Conservation (phyloP, 768 basidiomycete genomes). For the Lactifluus piperatus region DNA sequence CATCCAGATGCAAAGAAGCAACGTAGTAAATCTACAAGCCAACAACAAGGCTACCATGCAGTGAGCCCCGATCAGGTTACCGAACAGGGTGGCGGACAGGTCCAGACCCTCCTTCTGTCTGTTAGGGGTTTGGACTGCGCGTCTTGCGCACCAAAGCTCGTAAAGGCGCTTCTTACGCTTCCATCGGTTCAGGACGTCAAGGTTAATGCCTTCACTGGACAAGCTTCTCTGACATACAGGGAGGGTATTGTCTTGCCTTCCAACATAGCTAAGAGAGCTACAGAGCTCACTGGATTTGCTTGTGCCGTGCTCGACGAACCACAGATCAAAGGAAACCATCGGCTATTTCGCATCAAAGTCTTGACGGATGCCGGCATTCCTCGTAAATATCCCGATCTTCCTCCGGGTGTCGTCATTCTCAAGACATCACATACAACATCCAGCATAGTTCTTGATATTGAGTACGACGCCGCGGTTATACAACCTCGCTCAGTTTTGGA, state of each 20-base stretch:
- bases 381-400: not conserved
- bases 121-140: conserved; percentile 18
- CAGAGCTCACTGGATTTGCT: conserved; percentile 9
- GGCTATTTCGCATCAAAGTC: conserved; percentile 9
- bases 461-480: conserved; percentile 24
- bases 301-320: conserved; percentile 1
- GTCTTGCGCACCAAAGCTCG: conserved; percentile 8
- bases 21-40: not conserved
- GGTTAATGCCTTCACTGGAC: conserved; percentile 11
- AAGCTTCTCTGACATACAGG: conserved; percentile 13
- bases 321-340: not conserved
- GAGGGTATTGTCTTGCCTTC: conserved; percentile 8
- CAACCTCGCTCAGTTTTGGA: conserved; percentile 30
- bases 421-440: not conserved
- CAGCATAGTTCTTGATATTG: conserved; percentile 2
- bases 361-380: not conserved
- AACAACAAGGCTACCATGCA: not conserved
- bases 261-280: conserved; percentile 5
- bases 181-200: conserved; percentile 15
- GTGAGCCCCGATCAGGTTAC: not conserved
- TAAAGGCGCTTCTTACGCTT: conserved; percentile 8
- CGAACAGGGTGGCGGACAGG: conserved; percentile 1
- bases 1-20: not conserved
- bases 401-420: conserved; percentile 2
- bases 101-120: not conserved